A percentile compares a stretch with the other conserved stretches of the same genome.
Conservation (phyloP, 1,139 yeast genomes). For the Pichia cactophila region DNA sequence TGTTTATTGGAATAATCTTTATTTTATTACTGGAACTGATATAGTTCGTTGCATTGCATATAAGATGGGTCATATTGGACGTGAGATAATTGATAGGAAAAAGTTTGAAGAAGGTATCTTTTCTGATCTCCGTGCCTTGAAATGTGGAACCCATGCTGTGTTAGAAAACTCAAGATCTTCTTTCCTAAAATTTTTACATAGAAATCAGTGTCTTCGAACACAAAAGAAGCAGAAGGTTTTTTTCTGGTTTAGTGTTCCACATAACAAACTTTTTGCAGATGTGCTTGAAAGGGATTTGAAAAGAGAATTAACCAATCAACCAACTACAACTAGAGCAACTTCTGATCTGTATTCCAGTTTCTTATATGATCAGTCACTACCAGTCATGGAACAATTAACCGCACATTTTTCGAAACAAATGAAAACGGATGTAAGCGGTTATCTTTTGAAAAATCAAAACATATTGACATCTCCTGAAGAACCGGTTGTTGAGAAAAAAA, state of each 20-base stretch:
- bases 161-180: constrained; percentile 84
- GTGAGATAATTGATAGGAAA: constrained; percentile 75
- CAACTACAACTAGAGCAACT: constrained; percentile 53
- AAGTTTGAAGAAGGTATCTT: constrained; percentile 97
- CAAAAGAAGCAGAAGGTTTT: constrained; percentile 97
- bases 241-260: constrained; percentile 95
- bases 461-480: not conserved
- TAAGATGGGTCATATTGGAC: constrained; percentile 84
- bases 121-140: constrained; percentile 79
- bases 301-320: constrained; percentile 54
- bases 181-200: constrained; percentile 76
- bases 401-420: constrained; percentile 32
- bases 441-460: constrained; percentile 5
- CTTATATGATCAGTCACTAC: constrained; percentile 38
- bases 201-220: constrained; percentile 82
- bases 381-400: constrained; percentile 42
- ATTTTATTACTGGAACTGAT: constrained; percentile 92
- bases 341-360: constrained; percentile 61
- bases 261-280: constrained; percentile 86
- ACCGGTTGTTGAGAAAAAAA: not conserved
- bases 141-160: constrained; percentile 82
- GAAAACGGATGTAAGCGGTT: constrained; percentile 17
- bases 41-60: constrained; percentile 87
- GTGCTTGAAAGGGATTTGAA: constrained; percentile 90
- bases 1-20: constrained; percentile 85